A percentile compares a stretch with the other conserved stretches of the same genome.
These are phyloP conservation scores for Aspergillus quadrilineatus DNA, from an alignment of 2,329 filamentous ascomycete species.

Conservation along the genomic window DNA sequence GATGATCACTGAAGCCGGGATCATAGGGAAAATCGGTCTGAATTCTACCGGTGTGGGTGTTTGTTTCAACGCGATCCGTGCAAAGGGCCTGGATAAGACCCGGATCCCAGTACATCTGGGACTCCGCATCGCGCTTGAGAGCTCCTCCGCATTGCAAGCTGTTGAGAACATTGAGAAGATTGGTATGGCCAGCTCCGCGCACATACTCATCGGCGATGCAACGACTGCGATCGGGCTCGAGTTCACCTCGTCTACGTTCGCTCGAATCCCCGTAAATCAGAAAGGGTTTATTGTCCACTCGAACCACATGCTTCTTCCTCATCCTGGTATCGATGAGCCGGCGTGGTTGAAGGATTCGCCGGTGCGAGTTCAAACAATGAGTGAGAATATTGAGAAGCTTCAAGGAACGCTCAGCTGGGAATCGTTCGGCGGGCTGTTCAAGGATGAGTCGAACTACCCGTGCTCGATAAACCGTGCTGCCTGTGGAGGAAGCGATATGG, in stretches of 20 bases:
- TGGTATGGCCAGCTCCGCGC: conserved; percentile 55
- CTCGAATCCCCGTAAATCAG: not conserved
- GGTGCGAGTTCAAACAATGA: conserved; percentile 6
- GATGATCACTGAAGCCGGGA: conserved; percentile 58
- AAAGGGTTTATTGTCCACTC: conserved; percentile 4
- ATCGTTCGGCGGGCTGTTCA: not conserved
- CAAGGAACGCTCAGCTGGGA: not conserved
- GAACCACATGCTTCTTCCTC: conserved; percentile 11
- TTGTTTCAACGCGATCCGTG: conserved; percentile 57
- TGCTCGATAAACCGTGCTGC: conserved; percentile 5
- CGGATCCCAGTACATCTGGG: conserved; percentile 57
- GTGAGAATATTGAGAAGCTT: not conserved
- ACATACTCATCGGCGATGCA: conserved; percentile 55
- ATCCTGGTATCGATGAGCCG: conserved; percentile 4
- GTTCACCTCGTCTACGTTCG: conserved; percentile 26
- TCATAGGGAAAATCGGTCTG: conserved; percentile 60
- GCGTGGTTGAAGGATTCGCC: conserved; percentile 12
- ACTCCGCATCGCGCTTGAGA: conserved; percentile 55
- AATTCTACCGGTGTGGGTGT: conserved; percentile 56
- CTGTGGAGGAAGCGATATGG: not conserved
- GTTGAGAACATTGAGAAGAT: conserved; percentile 41
- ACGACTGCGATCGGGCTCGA: conserved; percentile 50
- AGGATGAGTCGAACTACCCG: conserved; percentile 8
- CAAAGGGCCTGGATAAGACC: conserved; percentile 48
- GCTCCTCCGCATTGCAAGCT: conserved; percentile 45